phyloP scores from a whole-genome alignment of 805 yeast species.

The Myxozyma nipponensis region DNA sequence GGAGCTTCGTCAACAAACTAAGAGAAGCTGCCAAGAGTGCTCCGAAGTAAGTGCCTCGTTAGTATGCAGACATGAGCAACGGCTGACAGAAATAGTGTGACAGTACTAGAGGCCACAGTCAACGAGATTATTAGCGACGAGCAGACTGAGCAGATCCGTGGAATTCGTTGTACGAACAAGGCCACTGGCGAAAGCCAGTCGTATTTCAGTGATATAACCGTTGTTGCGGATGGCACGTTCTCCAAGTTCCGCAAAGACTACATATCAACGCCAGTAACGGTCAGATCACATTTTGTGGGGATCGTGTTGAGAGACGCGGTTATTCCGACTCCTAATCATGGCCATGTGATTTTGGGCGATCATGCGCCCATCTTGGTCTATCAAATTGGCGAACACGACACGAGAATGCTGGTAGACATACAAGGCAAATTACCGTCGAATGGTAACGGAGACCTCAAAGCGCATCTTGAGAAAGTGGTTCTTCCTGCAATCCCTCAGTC shows the following conservation, averaged over 20 bases:
- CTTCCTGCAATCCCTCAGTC: conserved; percentile 63
- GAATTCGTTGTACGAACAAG: conserved; percentile 53
- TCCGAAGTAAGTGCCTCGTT: conserved; percentile 34
- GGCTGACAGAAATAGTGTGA: conserved; percentile 50
- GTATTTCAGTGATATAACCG: conserved; percentile 60
- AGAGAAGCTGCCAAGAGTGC: conserved; percentile 66
- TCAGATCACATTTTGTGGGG: conserved; percentile 85
- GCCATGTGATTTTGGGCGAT: conserved; percentile 83
- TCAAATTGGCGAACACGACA: conserved; percentile 76
- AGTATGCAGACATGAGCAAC: background rate
- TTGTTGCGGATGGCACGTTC: conserved; percentile 90
- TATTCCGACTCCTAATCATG: conserved; percentile 71
- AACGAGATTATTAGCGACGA: conserved; percentile 56
- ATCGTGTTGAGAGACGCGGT: conserved; percentile 67
- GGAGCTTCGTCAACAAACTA: conserved; percentile 74
- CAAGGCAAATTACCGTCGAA: conserved; percentile 69
- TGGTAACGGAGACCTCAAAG: conserved; percentile 51
- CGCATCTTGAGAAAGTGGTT: conserved; percentile 59
- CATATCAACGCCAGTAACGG: conserved; percentile 57
- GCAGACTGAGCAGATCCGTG: conserved; percentile 55
- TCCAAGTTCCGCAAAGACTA: conserved; percentile 83
- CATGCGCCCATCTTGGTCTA: conserved; percentile 87
- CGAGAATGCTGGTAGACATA: conserved; percentile 86
- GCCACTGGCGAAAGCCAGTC: conserved; percentile 40
- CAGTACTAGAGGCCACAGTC: conserved; percentile 81